These are phyloP conservation scores for Helminthosporium solani DNA, from an alignment of 2,329 filamentous ascomycete genomes.

Conservation along the genomic window DNA sequence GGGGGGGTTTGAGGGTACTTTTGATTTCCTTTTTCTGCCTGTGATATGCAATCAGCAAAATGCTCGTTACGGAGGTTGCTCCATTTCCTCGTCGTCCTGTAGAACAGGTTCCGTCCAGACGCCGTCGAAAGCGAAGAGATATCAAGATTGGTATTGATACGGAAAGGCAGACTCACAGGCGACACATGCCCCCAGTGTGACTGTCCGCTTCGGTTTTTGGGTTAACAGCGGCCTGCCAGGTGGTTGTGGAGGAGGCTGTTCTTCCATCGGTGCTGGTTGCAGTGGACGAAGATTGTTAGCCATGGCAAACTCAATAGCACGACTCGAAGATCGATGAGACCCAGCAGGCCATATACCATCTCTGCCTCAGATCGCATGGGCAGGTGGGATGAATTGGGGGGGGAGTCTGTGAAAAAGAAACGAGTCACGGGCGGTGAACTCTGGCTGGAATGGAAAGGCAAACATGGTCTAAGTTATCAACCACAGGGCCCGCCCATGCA, in stretches of 20 bases:
- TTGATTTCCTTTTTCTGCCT: conserved; percentile 35
- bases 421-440: conserved; percentile 12
- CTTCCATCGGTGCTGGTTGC: conserved; percentile 35
- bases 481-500: not conserved
- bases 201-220: conserved; percentile 36
- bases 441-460: conserved; percentile 1
- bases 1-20: conserved; percentile 10
- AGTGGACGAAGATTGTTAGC: conserved; percentile 33
- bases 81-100: not conserved
- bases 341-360: not conserved
- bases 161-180: conserved; percentile 20
- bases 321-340: not conserved
- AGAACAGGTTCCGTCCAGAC: not conserved
- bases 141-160: too few relatives aligned
- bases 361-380: not conserved
- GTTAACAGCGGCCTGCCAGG: conserved; percentile 24
- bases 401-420: not conserved
- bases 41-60: not conserved
- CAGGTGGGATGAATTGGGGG: not conserved
- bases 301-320: conserved; percentile 15
- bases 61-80: not conserved
- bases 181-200: conserved; percentile 38
- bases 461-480: not conserved
- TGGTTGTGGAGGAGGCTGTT: conserved; percentile 21
- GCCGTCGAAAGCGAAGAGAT: too few relatives aligned